Evolutionary conservation across 495 filamentous ascomycete genomes (phyloP), one percentile per base, ranked within the genome.

Genomic region (Aspergillus sclerotioniger): DNA sequence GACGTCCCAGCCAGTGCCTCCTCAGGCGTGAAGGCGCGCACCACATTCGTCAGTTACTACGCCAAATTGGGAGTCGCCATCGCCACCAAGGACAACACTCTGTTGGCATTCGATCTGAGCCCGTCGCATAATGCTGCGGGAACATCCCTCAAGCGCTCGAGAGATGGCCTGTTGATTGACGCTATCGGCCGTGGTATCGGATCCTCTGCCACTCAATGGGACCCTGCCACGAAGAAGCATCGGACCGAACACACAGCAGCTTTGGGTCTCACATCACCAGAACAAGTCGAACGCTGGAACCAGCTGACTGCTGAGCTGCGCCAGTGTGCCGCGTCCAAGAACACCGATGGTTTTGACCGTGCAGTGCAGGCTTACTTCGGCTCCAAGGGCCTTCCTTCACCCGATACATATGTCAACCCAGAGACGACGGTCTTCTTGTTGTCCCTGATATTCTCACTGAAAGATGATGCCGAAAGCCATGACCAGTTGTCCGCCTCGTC

Each of bases 111-210:
- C 50, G 86, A 89, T 62, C 68, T 90, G 20, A 85, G 85, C 63
- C 80, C 82, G 3, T 81, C 83, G 0, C 78, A 83, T 29, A 66
- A 53, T 17, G 52, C 66, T 2, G 56, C 67, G 0, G 71, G 74
- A 60, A 62, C 79, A n/a, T 75, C 78, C 10, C 77, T 76, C 29
- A 88, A 88, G 69, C 78, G 85, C 6, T 82, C 84, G 8, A 78
- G 84, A 15, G 82, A 85, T 53, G 88, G 88, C 15, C 74, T 90
- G 19, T 69, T 91, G 28, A 85, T 89, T 21, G 85, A 90, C 63
- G 86, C 88, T 0, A 84, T 91, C 61, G 85, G 87, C 4, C 83
- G 84, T 19, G 77, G 77, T 41, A 75, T 75, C 33, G 72, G 67
- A 32, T 71, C 68, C 35, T 75, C 74, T 15, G 64, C 68, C 45